phyloP scores from a whole-genome alignment of 2,329 filamentous ascomycete species.

The Hirsutella rhossiliensis region DNA sequence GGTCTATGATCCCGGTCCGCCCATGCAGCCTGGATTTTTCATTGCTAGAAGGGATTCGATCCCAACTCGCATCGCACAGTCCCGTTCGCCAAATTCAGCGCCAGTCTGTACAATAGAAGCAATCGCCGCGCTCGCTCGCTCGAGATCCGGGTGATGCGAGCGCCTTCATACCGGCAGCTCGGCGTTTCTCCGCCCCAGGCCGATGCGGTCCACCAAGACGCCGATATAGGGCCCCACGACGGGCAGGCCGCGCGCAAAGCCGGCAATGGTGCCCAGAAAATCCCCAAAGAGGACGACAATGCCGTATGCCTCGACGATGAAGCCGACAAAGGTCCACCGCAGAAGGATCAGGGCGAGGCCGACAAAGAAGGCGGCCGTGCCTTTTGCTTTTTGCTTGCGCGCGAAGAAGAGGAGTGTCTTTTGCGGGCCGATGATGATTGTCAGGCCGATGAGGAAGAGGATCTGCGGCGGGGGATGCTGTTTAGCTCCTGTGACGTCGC shows the following conservation, averaged over 20 bases:
- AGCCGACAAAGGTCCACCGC: constrained; percentile 84
- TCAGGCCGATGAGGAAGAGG: constrained; percentile 93
- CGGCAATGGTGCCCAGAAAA: constrained; percentile 84
- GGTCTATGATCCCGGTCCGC: neutral
- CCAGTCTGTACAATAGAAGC: neutral
- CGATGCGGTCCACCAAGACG: constrained; percentile 55
- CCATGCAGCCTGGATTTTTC: neutral
- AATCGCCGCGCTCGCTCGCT: neutral
- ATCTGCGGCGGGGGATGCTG: constrained; percentile 43
- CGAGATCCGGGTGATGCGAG: too few species aligned
- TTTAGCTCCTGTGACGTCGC: neutral
- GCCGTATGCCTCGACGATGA: constrained; percentile 82
- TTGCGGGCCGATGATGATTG: constrained; percentile 83
- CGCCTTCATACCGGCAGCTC: constrained; percentile 60
- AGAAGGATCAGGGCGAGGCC: constrained; percentile 79
- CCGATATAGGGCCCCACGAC: constrained; percentile 81
- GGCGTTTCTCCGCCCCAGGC: constrained; percentile 57
- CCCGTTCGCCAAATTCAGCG: too few species aligned
- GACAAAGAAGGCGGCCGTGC: constrained; percentile 74
- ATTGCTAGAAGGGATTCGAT: too few species aligned
- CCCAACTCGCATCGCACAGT: neutral
- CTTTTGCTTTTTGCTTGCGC: constrained; percentile 81
- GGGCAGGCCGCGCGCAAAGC: constrained; percentile 75
- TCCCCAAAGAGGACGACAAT: constrained; percentile 92
- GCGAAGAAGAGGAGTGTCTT: constrained; percentile 94